Base-by-base conservation (phyloP, 306 rosid genomes). In the Amphicarpaea edgeworthii region DNA sequence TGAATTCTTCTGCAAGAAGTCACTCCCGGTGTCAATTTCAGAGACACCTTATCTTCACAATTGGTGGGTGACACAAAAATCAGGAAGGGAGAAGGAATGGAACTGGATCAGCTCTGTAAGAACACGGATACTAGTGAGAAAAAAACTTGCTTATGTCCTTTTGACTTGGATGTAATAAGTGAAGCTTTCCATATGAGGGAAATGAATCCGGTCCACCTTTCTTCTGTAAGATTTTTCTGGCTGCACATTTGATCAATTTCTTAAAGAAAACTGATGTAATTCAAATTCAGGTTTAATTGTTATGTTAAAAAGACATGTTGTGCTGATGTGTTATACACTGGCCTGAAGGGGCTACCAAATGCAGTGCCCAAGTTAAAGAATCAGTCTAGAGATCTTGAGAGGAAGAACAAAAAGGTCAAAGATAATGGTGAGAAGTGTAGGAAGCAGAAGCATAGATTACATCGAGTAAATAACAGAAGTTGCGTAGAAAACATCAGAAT, bases 31-130 rank as follows among this genome's bases (percentile, higher is more conserved):
- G 76, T 84, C 97, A 62, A 89, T 93, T 75, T 73, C 93, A 12
- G 98, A 91, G 65, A 85, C 98, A 17, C 96, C 80, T 63, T 93
- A 93, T 89, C 88, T 89, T 72, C 89, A 79, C 84, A 89, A 88
- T 82, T 91, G 82, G 98, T 89, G 38, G 98, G 98, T 76, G 96
- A 93, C 86, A 88, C 92, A 59, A 93, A 89, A 83, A 88, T 91
- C 70, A 87, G 86, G 82, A 93, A 89, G 85, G 98, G 98, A 47
- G 98, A 91, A 69, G 98, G 98, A 79, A 91, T 93, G 97, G 96
- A 91, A 62, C 88, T 93, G 79, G 89, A 85, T 89, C 96, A 93
- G 82, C 97, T 93, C 70, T 86, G 91, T 78, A 85, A 77, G 80
- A 89, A 83, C 76, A 70, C 86, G 3, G 62, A 81, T 54, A 20